Conservation (phyloP, 2,329 filamentous ascomycete genomes). For the Fusarium denticulatum region DNA sequence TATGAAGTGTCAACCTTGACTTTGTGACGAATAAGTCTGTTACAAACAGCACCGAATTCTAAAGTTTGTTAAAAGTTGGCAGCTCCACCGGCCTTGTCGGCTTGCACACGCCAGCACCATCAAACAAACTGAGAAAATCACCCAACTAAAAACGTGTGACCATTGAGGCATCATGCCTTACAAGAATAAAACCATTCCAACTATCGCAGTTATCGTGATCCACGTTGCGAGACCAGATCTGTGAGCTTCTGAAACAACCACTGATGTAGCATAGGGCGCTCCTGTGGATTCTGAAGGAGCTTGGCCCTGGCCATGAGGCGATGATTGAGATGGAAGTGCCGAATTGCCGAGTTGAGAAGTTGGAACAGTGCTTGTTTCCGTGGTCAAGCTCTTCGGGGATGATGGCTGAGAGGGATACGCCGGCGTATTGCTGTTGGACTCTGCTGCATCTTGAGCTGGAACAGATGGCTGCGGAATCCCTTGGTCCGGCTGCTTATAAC, state of each 20-base stretch:
- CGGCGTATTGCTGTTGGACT: fast-evolving
- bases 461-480: neutral
- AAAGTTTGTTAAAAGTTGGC: neutral
- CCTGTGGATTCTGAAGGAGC: neutral
- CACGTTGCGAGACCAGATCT: neutral
- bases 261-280: neutral
- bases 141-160: no score
- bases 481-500: no score
- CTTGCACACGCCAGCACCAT: no score
- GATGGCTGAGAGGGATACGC: fast-evolving
- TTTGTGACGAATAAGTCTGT: neutral
- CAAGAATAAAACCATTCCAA: neutral
- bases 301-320: fast-evolving
- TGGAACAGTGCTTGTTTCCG: fast-evolving
- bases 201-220: neutral
- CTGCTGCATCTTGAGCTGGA: neutral
- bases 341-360: neutral
- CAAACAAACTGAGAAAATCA: no score
- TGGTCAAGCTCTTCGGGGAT: neutral
- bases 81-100: no score
- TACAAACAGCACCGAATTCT: neutral
- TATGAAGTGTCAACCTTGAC: fast-evolving
- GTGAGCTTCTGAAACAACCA: neutral
- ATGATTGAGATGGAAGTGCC: neutral
- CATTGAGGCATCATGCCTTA: neutral